Conservation (phyloP, 176 grass and related monocot genomes). For the Hordeum marinum region DNA sequence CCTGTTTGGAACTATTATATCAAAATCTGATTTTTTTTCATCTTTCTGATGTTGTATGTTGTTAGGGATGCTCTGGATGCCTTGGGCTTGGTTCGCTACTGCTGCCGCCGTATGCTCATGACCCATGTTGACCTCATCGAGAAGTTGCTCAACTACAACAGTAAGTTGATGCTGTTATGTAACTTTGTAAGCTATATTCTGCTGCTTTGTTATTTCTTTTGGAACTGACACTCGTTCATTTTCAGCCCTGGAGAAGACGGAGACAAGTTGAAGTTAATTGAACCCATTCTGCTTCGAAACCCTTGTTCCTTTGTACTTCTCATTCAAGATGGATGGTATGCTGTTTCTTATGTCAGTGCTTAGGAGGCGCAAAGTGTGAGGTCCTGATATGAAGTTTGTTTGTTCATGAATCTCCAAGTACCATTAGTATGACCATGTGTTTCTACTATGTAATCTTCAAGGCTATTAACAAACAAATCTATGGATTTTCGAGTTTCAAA, state of each 20-base stretch:
- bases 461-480: not conserved
- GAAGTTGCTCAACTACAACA: conserved; percentile 96
- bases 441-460: not conserved
- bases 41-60: conserved; percentile 5
- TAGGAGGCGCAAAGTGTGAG: not conserved
- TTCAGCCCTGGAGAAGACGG: conserved; percentile 75
- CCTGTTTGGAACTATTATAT: not conserved
- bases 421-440: not conserved
- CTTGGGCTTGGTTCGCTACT: conserved; percentile 81
- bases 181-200: not conserved
- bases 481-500: not conserved
- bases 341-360: not conserved
- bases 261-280: conserved; percentile 28
- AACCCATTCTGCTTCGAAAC: not conserved
- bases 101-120: conserved; percentile 95
- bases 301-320: not conserved
- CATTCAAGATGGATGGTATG: not conserved
- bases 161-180: conserved; percentile 40
- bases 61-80: conserved; percentile 86
- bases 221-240: conserved; percentile 15
- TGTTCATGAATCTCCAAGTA: not conserved
- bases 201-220: not conserved
- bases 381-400: not conserved
- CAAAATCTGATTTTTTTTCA: not conserved
- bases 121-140: conserved; percentile 98